phyloP scores from a whole-genome alignment of 306 rosid species.

The Pyrus communis region DNA sequence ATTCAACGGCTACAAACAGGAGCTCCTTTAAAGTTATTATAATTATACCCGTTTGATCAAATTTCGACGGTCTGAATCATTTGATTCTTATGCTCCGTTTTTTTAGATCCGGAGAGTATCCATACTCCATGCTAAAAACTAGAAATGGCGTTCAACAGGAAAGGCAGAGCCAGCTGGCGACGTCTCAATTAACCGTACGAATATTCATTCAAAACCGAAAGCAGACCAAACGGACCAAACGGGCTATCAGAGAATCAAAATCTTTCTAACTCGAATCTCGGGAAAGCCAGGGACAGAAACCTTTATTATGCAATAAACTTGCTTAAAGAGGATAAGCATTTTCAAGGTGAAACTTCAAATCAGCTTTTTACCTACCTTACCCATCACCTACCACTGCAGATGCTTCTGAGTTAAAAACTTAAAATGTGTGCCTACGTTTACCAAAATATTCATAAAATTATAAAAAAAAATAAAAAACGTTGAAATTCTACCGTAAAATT shows the following conservation, averaged over 20 bases:
- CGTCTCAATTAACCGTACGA: conserved; percentile 27
- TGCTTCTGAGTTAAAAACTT: neutral
- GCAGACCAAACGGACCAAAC: conserved; percentile 18
- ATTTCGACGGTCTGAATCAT: no score
- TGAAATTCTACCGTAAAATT: no score
- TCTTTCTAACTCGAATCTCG: conserved; percentile 13
- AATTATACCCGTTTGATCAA: no score
- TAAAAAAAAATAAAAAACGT: no score
- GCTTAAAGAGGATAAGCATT: neutral
- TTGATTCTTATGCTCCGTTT: accelerated
- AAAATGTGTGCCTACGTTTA: neutral
- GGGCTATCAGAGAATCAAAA: conserved; percentile 32
- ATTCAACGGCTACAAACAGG: accelerated
- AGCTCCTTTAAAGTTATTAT: no score
- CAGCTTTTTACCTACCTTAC: neutral
- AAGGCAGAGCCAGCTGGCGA: conserved; percentile 27
- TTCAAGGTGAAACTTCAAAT: neutral
- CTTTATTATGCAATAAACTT: neutral
- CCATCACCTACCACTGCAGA: neutral
- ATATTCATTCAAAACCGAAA: conserved; percentile 23
- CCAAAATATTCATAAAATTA: neutral
- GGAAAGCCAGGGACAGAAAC: neutral
- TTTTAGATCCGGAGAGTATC: no score
- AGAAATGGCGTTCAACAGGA: neutral
- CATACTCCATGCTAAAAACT: neutral